Base-by-base conservation (phyloP, 495 filamentous ascomycete species). In the Lineolata rhizophorae region DNA sequence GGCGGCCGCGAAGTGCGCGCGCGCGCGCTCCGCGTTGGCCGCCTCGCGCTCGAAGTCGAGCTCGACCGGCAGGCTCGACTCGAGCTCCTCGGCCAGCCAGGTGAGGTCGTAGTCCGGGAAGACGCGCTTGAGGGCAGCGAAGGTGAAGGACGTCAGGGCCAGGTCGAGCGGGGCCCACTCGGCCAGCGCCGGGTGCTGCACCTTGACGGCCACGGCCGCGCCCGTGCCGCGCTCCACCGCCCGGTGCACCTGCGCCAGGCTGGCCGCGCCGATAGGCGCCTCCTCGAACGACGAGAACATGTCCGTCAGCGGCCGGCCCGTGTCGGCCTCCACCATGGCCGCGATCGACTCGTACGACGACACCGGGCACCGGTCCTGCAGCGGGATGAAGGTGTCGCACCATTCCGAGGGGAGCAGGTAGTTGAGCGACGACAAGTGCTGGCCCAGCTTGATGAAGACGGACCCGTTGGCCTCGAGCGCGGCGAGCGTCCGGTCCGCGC, bases 101-200 rank as follows among this genome's bases (percentile, higher is more conserved):
- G 85, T 79, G 31, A 99, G 57, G 50, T 95, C 85, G 48, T 99
- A 99, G 39, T 94, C 82, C 3, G 90, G 90, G 46, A 99, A 99
- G 57, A 84, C 93, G 24, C 65, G 64, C 45, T 85, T 93, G 37
- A 99, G 59, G 18, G 71, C 84, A 5, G 72, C 70, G 47, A 99
- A 95, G 1, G 83, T 90, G 39, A 90, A 83, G 20, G 65, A 57
- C 3, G 85, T 99, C 35, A 95, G 60, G 1, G 70, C 69, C 38
- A 95, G 62, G 49, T 99, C 90, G 14, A 99, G 54, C 11, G 75
- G 77, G 6, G 79, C 73, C 83, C 84, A 99, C 59, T 92, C 76
- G 24, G 81, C 76, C 41, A 99, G 56, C 13, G 65, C 60, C 12
- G 90, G 90, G 54, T 99, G 90, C 44, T 99, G 90, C 11, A 95